Evolutionary conservation across 805 yeast species (phyloP), one percentile per base, ranked within the genome.

Genomic region (Lachancea kluyveri): DNA sequence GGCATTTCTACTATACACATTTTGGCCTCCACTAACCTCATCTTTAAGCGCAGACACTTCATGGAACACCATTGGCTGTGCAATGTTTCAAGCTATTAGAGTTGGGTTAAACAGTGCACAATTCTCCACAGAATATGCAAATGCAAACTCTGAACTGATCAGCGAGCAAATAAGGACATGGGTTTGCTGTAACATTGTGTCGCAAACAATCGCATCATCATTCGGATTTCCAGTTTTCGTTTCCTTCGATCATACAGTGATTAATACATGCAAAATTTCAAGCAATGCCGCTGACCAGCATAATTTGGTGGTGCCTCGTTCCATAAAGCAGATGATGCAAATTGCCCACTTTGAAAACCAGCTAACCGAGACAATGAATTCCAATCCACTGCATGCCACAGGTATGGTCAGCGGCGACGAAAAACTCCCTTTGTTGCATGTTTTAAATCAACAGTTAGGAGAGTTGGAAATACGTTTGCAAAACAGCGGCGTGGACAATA

Each of bases 21-120:
- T 80, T 54, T 90, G 97, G 98, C 97, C 97, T 0, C 96, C 96
- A 3, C 69, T 88, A 22, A 85, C 96, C 0, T 86, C 97, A 0
- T 87, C 96, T 0, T 67, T 92, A 28, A 83, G 94, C 57, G 95
- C 97, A 0, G 97, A 92, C 52, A 81, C 95, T 6, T 81, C 95
- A 4, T 90, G 96, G 95, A 85, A 83, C 52, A 85, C 96, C 1
- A 79, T 86, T 14, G 97, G 96, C 0, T 78, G 85, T 27, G 97
- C 97, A 4, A 67, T 87, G 46, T 85, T 84, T 57, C 95, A 86
- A 51, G 97, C 96, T 0, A 80, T 88, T 20, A 64, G 96, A 33
- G 82, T 90, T 10, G 97, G 98, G 0, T 64, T 92, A 17, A 95
- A 92, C 50, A 71, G 87, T 14, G 92, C 87, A 0, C 90, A 84